Evolutionary conservation across 148 eudicot genomes (phyloP), one percentile per base, ranked within the genome.

Genomic region (Silene latifolia): DNA sequence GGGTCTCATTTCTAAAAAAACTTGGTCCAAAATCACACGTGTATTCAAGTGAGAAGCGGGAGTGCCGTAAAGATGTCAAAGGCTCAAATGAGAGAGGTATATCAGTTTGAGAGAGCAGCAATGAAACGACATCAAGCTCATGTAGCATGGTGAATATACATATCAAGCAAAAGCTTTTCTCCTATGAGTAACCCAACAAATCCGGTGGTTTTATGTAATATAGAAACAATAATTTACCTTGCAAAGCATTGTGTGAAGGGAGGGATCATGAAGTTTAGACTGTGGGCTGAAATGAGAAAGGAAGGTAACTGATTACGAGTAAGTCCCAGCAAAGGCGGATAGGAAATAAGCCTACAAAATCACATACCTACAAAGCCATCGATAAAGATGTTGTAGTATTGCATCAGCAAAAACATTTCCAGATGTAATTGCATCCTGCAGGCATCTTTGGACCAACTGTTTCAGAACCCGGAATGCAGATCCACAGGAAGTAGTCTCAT

Each of bases 291-390:
- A 87, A 73, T 61, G 68, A 67, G 74, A 67, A 82, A 11, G 21
- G 21, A 72, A 67, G 46, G 51, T 66, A 72, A 72, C 58, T 39
- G 29, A 27, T 32, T 12, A 74, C 27, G 15, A 42, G 54, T 4
- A 44, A 58, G 0, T 66, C 64, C 21, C 42, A 70, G 44, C 73
- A 70, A 14, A 13, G 8, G 25, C 24, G 19, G 69, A n/a, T 67
- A 78, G 58, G 47, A 46, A 73, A 46, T 13, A 19, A 5, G 20
- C 24, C 23, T 32, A 73, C 82, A 72, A 80, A 92, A 97, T 97
- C 92, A 93, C 99, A 95, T 78, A 92, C 99, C 99, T 95, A 93
- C 99, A 95, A 77, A 95, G 92, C 99, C 99, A 95, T 63, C 99
- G 89, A 82, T 95, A 92, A 67, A 95, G 82, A 88, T 95, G 93